A percentile compares a stretch with the other conserved stretches of the same genome.
Evolutionary conservation across 352 stramenopile species (phyloP).

Genomic region (Peronospora farinosa): DNA sequence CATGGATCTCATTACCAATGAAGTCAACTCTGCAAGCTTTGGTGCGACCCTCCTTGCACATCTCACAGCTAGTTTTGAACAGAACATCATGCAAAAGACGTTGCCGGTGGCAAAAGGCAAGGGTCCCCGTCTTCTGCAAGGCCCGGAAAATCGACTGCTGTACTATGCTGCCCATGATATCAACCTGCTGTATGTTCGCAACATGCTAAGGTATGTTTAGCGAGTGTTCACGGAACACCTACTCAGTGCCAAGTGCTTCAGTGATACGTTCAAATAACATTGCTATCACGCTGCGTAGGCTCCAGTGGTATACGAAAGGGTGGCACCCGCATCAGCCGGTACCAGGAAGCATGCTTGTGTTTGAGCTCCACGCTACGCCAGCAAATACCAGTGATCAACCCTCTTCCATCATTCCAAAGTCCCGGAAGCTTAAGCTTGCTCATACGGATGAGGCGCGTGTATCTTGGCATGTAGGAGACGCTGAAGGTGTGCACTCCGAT

Average conservation of each 20-base stretch:
- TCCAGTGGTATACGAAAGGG: conserved; percentile 64
- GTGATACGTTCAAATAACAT: background rate
- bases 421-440: conserved; percentile 13
- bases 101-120: conserved; percentile 39
- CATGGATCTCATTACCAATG: conserved; percentile 77
- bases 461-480: conserved; percentile 10
- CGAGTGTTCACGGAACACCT: background rate
- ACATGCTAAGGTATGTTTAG: conserved; percentile 47
- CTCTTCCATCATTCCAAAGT: conserved; percentile 11
- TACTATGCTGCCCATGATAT: conserved; percentile 79
- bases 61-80: conserved; percentile 69
- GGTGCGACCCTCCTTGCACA: conserved; percentile 68
- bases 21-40: conserved; percentile 72
- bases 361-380: conserved; percentile 54
- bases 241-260: background rate
- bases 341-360: conserved; percentile 68
- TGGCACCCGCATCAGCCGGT: conserved; percentile 71
- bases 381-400: conserved; percentile 1
- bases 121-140: conserved; percentile 47
- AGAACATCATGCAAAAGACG: conserved; percentile 38
- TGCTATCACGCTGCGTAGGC: conserved; percentile 15
- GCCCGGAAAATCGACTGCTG: conserved; percentile 47
- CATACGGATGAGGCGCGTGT: conserved; percentile 1
- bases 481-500: background rate
- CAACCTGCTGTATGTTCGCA: conserved; percentile 72